Conservation (phyloP, 208 protist species). For the Histomonas meleagridis region DNA sequence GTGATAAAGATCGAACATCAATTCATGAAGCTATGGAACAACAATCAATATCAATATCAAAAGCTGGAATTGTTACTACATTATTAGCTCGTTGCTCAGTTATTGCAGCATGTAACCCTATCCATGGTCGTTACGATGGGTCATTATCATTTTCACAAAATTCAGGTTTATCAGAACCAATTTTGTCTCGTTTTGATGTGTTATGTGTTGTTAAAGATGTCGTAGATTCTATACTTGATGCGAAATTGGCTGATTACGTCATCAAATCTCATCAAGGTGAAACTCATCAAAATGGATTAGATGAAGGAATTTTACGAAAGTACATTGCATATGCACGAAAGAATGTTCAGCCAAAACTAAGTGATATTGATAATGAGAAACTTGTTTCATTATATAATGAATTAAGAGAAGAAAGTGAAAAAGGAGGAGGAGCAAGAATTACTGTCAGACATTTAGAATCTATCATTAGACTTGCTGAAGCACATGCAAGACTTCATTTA, state of each 20-base stretch:
- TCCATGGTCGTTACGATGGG: conserved; percentile 81
- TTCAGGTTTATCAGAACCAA: conserved; percentile 92
- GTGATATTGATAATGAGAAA: conserved; percentile 74
- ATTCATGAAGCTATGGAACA: conserved; percentile 99
- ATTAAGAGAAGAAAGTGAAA: conserved; percentile 72
- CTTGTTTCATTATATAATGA: conserved; percentile 82
- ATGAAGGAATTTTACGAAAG: conserved; percentile 81
- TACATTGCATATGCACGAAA: conserved; percentile 85
- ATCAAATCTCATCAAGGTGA: conserved; percentile 71
- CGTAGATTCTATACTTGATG: conserved; percentile 62
- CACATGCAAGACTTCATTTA: conserved; percentile 48
- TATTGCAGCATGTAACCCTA: conserved; percentile 95
- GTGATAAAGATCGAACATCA: conserved; percentile 75
- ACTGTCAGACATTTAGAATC: conserved; percentile 95
- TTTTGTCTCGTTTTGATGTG: conserved; percentile 91
- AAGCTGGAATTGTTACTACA: conserved; percentile 97
- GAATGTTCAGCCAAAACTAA: conserved; percentile 32
- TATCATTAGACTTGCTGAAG: conserved; percentile 89
- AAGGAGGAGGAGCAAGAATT: conserved; percentile 78
- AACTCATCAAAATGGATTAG: conserved; percentile 50
- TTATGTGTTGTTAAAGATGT: conserved; percentile 77
- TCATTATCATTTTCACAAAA: conserved; percentile 74
- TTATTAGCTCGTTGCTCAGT: conserved; percentile 75
- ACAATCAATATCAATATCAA: conserved; percentile 94
- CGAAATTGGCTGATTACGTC: conserved; percentile 80